A percentile compares a stretch with the other conserved stretches of the same genome.
phyloP scores from a whole-genome alignment of 768 basidiomycete genomes.

The Pleurotus djamor region DNA sequence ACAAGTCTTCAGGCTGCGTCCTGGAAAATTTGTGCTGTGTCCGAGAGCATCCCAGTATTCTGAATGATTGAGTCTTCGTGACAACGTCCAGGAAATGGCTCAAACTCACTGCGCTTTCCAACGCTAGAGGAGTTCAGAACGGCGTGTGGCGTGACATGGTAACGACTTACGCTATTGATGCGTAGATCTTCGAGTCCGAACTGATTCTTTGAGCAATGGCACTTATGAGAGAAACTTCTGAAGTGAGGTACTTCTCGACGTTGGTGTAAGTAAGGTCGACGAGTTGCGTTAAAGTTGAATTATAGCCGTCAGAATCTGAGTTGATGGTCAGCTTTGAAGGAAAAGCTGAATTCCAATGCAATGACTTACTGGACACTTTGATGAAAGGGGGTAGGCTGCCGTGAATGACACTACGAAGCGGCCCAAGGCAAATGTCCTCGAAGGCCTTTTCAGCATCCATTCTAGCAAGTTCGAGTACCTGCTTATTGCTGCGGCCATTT shows the following conservation, averaged over 20 bases:
- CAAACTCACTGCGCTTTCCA: constrained; percentile 7
- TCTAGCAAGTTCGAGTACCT: neutral
- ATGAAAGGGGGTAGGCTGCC: neutral
- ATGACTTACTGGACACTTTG: constrained; percentile 1
- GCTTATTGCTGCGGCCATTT: neutral
- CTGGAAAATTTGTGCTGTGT: constrained; percentile 16
- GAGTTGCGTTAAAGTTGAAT: constrained; percentile 1
- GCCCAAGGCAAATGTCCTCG: constrained; percentile 1
- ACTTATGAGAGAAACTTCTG: constrained; percentile 15
- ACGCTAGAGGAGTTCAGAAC: constrained; percentile 10
- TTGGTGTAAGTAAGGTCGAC: constrained; percentile 6
- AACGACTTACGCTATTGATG: constrained; percentile 19
- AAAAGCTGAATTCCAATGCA: neutral
- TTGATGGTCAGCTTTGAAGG: neutral
- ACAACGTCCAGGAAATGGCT: neutral
- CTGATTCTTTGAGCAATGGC: constrained; percentile 22
- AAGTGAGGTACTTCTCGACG: constrained; percentile 8
- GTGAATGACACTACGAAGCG: neutral
- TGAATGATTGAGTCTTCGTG: neutral
- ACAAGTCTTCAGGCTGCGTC: constrained; percentile 15
- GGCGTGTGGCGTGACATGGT: neutral
- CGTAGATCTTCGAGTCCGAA: constrained; percentile 16
- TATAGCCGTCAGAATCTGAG: neutral
- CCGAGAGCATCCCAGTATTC: constrained; percentile 23
- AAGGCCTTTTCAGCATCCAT: neutral